Conservation (phyloP, 345 rosid genomes). For the Rhizophora apiculata region DNA sequence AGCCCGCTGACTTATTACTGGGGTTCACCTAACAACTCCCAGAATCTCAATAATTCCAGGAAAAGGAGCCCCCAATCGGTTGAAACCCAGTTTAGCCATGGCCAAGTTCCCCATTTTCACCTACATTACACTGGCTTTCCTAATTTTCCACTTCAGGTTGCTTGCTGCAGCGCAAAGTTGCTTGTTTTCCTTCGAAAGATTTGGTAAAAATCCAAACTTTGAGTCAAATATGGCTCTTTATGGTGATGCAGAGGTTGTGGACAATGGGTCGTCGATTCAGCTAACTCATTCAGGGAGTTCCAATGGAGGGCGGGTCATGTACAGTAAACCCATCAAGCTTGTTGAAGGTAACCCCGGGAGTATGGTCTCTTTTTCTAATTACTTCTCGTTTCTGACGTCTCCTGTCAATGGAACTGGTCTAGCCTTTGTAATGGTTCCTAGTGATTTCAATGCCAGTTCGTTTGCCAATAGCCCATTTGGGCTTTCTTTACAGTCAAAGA, state of each 20-base stretch:
- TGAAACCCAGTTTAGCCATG: conserved; percentile 43
- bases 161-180: conserved; percentile 37
- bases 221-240: conserved; percentile 45
- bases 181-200: conserved; percentile 47
- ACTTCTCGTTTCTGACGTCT: conserved; percentile 57
- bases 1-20: conserved; percentile 22
- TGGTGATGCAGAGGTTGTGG: conserved; percentile 57
- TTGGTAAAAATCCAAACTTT: conserved; percentile 52
- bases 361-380: conserved; percentile 53
- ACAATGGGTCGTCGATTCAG: conserved; percentile 50
- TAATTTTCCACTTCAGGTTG: conserved; percentile 34
- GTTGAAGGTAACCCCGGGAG: conserved; percentile 42
- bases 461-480: conserved; percentile 46
- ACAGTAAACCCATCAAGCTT: conserved; percentile 62
- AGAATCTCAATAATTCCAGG: neutral
- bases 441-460: conserved; percentile 29
- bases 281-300: conserved; percentile 46
- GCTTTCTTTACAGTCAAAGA: conserved; percentile 32
- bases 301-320: conserved; percentile 53
- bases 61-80: conserved; percentile 15
- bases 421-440: conserved; percentile 62
- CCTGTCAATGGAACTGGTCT: conserved; percentile 46
- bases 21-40: conserved; percentile 31
- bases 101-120: conserved; percentile 36
- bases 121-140: conserved; percentile 22